Evolutionary conservation across 2,329 filamentous ascomycete genomes (phyloP), one percentile per base, ranked within the genome.

Genomic region (Trichoderma lentiforme): DNA sequence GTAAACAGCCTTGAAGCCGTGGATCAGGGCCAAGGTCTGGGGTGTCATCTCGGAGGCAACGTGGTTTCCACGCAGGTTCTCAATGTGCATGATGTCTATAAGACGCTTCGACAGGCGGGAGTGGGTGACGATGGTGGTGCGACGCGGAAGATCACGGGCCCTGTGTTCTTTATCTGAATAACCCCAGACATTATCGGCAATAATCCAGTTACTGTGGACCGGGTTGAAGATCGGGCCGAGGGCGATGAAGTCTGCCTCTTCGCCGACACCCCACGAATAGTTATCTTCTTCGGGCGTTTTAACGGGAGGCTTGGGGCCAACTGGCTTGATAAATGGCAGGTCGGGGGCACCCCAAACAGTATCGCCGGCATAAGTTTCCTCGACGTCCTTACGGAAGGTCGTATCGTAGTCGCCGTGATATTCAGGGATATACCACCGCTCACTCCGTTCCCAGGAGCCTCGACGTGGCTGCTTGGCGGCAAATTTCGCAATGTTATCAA

Each of bases 21-120:
- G 92, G 74, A 94, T 88, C 21, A 95, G 85, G 0, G 92, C 89
- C 30, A 91, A 88, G 0, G 91, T 91, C 70, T 92, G 90, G 0
- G 92, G 89, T 73, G 90, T 92, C 92, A 95, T 94, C 79, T 95
- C 93, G 0, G 92, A 92, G 72, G 91, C 92, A 76, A 95, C 90
- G 78, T 94, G 92, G 76, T 92, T 91, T 74, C 92, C 91, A 15
- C 88, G 86, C 74, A 91, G 84, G 68, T 92, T 93, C 79, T 95
- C 93, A 39, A 89, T 86, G 78, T 95, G 92, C 92, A 95, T 95
- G 73, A 90, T 86, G 75, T 93, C 87, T 39, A 95, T 84, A 2
- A 95, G 84, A 32, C 87, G 87, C 78, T 90, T 91, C 18, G 92
- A 94, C 8, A 93, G 84, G 67, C 93, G 89, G 1, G 91, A 90